Base-by-base conservation (phyloP, 306 rosid genomes). In the Calophaca sinica region DNA sequence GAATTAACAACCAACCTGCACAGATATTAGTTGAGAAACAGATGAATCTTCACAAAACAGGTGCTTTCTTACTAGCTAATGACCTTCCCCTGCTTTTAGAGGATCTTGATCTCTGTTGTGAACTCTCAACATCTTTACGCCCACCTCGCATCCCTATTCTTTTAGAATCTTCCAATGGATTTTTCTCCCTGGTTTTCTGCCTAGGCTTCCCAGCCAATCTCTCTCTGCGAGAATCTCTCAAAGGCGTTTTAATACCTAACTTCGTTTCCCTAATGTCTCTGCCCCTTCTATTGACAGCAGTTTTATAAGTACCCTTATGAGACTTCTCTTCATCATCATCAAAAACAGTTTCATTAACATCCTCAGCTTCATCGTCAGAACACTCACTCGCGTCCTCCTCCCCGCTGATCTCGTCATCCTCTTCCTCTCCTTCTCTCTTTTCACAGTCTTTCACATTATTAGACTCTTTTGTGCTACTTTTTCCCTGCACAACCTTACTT, bases 341-440 rank as follows among this genome's bases (percentile, higher is more conserved):
- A 62, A 26, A 7, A 1, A 68, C 84, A 39, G 9, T 12, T 41
- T 84, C 84, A 70, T 76, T 74, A 42, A 46, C 81, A 68, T 84
- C 86, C 79, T 78, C 86, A 61, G 29, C 62, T 55, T 84, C 89
- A 36, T 66, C 80, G 13, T 80, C 88, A 6, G 88, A 87, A 38
- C 3, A 9, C 20, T 59, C 45, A 52, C 81, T 28, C 7, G 6
- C 64, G 52, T 74, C 78, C 74, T 74, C 78, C 74, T 82, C 84
- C 70, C 12, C 89, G 6, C 33, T 65, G 11, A 73, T 78, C 12
- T 39, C 85, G 11, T n/a, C 77, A 9, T 57, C 74, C 42, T 62
- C 74, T 8, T 41, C 78, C 50, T 42, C 79, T 49, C 64, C 63
- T 15, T 6, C 75, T 2, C 42, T 72, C 35, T 65, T 44, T 12